Base-by-base conservation (phyloP, 495 filamentous ascomycete species). In the Hyaloscypha variabilis region DNA sequence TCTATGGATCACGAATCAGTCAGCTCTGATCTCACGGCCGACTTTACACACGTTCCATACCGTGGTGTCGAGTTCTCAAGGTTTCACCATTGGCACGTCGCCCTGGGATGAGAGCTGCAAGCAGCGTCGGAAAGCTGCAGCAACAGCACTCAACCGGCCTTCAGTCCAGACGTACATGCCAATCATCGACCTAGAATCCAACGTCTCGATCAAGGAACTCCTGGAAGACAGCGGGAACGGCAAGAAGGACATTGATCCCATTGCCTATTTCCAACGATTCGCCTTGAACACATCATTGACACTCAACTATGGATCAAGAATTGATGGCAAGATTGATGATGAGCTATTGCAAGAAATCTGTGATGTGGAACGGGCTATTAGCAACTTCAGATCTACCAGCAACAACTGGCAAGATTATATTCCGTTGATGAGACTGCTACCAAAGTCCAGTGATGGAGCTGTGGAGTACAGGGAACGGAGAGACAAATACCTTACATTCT, bases 61-160 rank as follows among this genome's bases (percentile, higher is more conserved):
- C 36, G 88, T 91, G 6, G 87, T 91, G 8, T 89, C 87, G 49
- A 83, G 78, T 65, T 88, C 85, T 19, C 87, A 90, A 75, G 88
- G 88, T 8, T 91, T 88, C 71, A 91, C 88, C 0, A 89, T 92
- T 65, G 89, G 89, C 6, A 91, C 89, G 0, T 89, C 85, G 0
- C 89, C 89, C 0, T 92, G 88, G 88, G 88, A 90, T 70, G 88
- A 90, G 60, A 87, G 84, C 50, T 90, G 87, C 77, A 92, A 92
- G 74, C 80, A 82, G 8, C 82, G 88, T 8, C 79, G 88, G 54
- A 91, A 91, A 77, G 87, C 88, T 0, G 88, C 89, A 0, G 88
- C 88, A 2, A 90, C 87, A 0, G 88, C 88, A 0, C 75, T 92
- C 11, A 92, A 92, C 75, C 77, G 84, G 21, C 85, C 87, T 1